Evolutionary conservation across 345 rosid genomes (phyloP), one percentile per base, ranked within the genome.

Genomic region (Eucalyptus regnans): DNA sequence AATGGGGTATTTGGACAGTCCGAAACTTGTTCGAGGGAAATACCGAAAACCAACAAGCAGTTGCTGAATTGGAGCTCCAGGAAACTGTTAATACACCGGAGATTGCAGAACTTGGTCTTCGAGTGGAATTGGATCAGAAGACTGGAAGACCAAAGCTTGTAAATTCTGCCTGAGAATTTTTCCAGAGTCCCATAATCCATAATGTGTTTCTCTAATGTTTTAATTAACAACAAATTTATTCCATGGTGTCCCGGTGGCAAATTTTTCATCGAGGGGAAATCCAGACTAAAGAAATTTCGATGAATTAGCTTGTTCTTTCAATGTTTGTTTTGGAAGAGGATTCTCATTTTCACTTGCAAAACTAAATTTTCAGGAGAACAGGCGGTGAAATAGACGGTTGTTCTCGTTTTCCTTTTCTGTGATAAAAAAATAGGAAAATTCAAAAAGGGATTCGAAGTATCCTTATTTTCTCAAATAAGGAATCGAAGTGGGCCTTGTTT

Each of bases 1-100:
- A 96, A 90, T 96, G 98, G 99, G 96, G 97, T 23, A 94, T 97
- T 86, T 97, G 96, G 98, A 88, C 94, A 12, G 86, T 93, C 86
- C 94, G 97, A 90, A 96, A 96, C 89, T 48, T 96, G 76, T 86
- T 96, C 90, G 97, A 96, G 91, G 96, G 97, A 87, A 96, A 96
- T 90, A 60, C 87, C 51, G 95, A 94, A 88, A 96, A 96, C 92
- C 96, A 96, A 89, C 89, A 90, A 76, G 91, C 87, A 7, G 96
- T 95, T 3, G 94, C 95, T 11, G 97, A 94, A 60, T 92, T 96
- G 94, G 96, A 96, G 94, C 90, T 95, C 88, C 96, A 94, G 92
- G 98, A 96, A n/a, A 89, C 98, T 51, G 93, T 93, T 33, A 92
- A 95, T 87, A 88, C 94, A 87, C 98, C 98, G 49, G 95, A 95